A percentile compares a stretch with the other conserved stretches of the same genome.
Evolutionary conservation across 1,284 basidiomycete species (phyloP).

Genomic region (Rhodofomes roseus): DNA sequence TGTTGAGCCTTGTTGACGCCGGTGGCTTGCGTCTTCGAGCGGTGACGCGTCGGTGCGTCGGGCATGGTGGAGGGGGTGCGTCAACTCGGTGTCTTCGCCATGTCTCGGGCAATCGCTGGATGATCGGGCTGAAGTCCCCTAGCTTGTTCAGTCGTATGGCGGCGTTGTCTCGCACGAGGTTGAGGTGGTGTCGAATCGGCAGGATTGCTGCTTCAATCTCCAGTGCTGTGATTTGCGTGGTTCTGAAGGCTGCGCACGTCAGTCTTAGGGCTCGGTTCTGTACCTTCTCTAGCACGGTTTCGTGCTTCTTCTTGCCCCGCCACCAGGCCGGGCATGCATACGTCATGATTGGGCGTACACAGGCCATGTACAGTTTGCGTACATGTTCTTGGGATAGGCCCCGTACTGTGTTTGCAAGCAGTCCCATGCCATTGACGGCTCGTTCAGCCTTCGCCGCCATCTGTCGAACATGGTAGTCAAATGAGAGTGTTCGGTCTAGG

Average conservation of each 20-base stretch:
- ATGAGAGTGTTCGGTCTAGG: constrained; percentile 8
- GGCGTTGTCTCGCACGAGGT: neutral
- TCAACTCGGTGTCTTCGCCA: neutral
- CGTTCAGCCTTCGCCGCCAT: constrained; percentile 4
- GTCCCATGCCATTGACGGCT: neutral
- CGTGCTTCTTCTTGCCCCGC: constrained; percentile 1
- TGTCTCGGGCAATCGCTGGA: neutral
- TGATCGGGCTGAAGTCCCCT: neutral
- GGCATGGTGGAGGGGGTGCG: neutral
- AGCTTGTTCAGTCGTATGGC: constrained; percentile 3
- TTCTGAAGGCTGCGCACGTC: no score
- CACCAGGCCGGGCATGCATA: constrained; percentile 2
- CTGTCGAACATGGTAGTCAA: constrained; percentile 5
- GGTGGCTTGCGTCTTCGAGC: neutral
- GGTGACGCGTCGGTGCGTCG: neutral
- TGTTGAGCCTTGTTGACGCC: neutral
- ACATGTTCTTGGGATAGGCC: constrained; percentile 9
- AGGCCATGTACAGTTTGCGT: constrained; percentile 8
- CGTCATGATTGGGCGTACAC: constrained; percentile 9
- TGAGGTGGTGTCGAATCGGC: constrained; percentile 1
- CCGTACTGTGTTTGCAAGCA: constrained; percentile 10
- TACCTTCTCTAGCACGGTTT: neutral
- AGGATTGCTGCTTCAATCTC: constrained; percentile 3
- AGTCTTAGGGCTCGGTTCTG: neutral
- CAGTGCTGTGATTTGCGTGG: neutral